Conservation (phyloP, 768 basidiomycete genomes). For the Pleurotus giganteus region DNA sequence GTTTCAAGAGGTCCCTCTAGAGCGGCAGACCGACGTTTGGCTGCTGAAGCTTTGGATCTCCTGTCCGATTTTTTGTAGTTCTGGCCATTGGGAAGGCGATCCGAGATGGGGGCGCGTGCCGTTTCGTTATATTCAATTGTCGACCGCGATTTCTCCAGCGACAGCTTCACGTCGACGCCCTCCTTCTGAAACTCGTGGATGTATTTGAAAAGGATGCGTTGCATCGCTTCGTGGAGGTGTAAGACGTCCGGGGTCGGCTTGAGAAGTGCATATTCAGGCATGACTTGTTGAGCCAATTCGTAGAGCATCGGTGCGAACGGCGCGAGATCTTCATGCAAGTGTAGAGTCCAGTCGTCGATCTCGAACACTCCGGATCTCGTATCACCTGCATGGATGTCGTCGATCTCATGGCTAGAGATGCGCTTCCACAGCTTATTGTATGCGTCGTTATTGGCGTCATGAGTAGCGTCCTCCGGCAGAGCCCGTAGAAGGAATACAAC, state of each 20-base stretch:
- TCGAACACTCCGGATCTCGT: neutral
- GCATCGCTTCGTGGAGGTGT: slow-evolving; percentile 7
- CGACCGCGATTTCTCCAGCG: neutral
- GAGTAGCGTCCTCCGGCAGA: neutral
- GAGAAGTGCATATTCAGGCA: slow-evolving; percentile 10
- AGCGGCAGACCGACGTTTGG: too few species aligned
- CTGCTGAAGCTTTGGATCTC: too few species aligned
- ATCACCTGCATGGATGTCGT: neutral
- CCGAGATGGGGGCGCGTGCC: too few species aligned
- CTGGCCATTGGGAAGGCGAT: too few species aligned
- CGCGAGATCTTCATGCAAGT: slow-evolving; percentile 2
- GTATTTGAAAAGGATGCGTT: slow-evolving; percentile 10
- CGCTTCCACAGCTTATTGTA: slow-evolving; percentile 4
- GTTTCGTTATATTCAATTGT: neutral
- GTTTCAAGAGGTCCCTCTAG: too few species aligned
- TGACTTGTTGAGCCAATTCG: slow-evolving; percentile 1
- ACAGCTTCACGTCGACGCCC: neutral
- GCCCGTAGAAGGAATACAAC: slow-evolving; percentile 4
- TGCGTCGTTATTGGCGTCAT: neutral
- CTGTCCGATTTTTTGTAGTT: too few species aligned
- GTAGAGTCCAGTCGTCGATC: neutral
- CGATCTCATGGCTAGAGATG: slow-evolving; percentile 10
- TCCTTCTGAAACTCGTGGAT: neutral
- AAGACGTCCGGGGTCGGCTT: neutral
- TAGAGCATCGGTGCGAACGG: slow-evolving; percentile 3